Evolutionary conservation across 2,329 filamentous ascomycete species (phyloP).

Genomic region (Grosmannia huntii): DNA sequence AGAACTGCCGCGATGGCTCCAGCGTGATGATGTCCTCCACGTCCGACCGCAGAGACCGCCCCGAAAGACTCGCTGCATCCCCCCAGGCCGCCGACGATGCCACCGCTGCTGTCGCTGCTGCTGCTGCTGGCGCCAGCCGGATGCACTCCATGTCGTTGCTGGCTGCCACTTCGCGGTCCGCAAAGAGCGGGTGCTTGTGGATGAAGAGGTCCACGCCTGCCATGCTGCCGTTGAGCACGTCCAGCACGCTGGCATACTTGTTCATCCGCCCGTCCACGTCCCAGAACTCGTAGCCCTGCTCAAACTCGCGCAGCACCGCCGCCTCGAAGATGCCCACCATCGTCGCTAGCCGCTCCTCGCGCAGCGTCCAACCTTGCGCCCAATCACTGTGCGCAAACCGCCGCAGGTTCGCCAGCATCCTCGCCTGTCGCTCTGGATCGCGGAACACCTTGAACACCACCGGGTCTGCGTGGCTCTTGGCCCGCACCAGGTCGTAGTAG

Average conservation of each 20-base stretch:
- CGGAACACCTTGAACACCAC: conserved; percentile 76
- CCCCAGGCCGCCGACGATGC: not conserved
- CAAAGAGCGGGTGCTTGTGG: conserved; percentile 75
- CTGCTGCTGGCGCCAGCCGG: conserved; percentile 37
- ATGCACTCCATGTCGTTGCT: conserved; percentile 67
- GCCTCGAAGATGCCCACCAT: conserved; percentile 82
- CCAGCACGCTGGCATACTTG: conserved; percentile 76
- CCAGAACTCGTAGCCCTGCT: conserved; percentile 78
- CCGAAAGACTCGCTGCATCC: not conserved
- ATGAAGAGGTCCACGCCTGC: conserved; percentile 76
- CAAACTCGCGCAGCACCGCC: conserved; percentile 81
- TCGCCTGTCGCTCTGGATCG: conserved; percentile 81
- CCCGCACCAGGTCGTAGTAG: conserved; percentile 67
- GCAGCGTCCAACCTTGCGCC: conserved; percentile 56
- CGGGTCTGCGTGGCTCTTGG: conserved; percentile 64
- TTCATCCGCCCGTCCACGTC: conserved; percentile 84
- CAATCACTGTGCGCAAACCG: conserved; percentile 72
- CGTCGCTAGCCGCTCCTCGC: conserved; percentile 58
- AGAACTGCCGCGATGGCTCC: conserved; percentile 70
- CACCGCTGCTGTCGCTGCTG: not conserved
- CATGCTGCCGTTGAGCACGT: conserved; percentile 66
- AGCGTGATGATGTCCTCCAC: conserved; percentile 55
- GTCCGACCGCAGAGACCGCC: not conserved
- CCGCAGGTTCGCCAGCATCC: conserved; percentile 71
- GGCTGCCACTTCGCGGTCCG: conserved; percentile 56